A percentile compares a stretch with the other conserved stretches of the same genome.
These are phyloP conservation scores for Stellera chamaejasme DNA, from an alignment of 345 rosid genomes.

Conservation along the genomic window DNA sequence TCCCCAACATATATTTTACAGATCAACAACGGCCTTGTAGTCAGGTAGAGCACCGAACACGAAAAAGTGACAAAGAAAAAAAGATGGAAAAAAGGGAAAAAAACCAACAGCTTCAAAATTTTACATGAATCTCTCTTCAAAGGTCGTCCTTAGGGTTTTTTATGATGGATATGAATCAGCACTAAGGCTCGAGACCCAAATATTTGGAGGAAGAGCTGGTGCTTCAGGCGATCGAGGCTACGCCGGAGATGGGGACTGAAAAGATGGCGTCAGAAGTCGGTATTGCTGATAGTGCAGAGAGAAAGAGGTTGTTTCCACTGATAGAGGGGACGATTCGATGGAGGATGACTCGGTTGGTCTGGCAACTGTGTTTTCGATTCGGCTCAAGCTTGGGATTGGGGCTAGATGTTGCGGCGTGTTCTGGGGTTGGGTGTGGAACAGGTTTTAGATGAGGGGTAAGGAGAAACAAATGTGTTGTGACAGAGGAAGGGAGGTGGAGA, in stretches of 20 bases:
- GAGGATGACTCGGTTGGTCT: slow-evolving; percentile 72
- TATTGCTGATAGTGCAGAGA: slow-evolving; percentile 17
- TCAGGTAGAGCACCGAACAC: too few relatives aligned
- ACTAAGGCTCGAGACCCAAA: slow-evolving; percentile 16
- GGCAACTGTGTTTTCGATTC: slow-evolving; percentile 77
- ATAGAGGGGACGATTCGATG: slow-evolving; percentile 51
- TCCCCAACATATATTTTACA: too few relatives aligned
- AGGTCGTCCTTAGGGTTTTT: slow-evolving; percentile 30
- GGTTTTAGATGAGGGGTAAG: too few relatives aligned
- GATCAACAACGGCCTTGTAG: too few relatives aligned
- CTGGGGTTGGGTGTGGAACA: too few relatives aligned
- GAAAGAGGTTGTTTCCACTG: slow-evolving; percentile 19
- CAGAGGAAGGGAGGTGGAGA: too few relatives aligned
- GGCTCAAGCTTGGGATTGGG: too few relatives aligned
- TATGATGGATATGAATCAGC: slow-evolving; percentile 47
- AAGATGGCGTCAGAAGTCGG: slow-evolving; percentile 17
- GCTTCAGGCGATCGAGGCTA: slow-evolving; percentile 18
- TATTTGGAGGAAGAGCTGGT: slow-evolving; percentile 27
- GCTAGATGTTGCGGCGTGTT: too few relatives aligned
- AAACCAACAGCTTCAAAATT: too few relatives aligned
- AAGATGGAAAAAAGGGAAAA: too few relatives aligned
- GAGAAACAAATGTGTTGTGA: too few relatives aligned
- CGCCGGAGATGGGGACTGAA: slow-evolving; percentile 10
- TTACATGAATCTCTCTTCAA: neutral
- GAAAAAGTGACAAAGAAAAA: too few relatives aligned